Base-by-base conservation (phyloP, 352 stramenopile genomes). In the Globisporangium rhizosaccharum region DNA sequence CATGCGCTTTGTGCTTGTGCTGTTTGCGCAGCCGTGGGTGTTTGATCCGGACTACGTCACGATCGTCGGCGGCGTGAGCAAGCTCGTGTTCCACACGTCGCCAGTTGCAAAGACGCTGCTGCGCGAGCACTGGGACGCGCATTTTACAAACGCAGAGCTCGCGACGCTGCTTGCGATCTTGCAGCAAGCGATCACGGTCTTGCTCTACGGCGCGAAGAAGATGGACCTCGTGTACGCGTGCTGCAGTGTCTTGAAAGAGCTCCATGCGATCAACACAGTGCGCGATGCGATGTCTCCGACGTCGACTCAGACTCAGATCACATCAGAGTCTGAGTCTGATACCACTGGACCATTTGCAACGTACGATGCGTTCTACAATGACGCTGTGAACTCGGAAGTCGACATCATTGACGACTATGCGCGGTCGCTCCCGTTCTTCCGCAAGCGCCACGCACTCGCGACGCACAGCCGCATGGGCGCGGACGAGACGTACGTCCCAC, bases 341-440 rank as follows among this genome's bases (percentile, higher is more conserved):
- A 39, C 33, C 7, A 39, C 33, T 12, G 33, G 33, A 12, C 63
- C 63, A 12, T 90, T 90, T 66, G 77, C 77, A 7, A 71, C 65
- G 2, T 90, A 87, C 57, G 68, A 85, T 11, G 80, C 87, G 49
- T 90, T 92, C 57, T 92, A 92, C 58, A 92, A 92, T 56, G 83
- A 92, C 39, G 83, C 83, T 0, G 79, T 90, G 12, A 92, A 92
- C 61, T 85, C 73, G 7, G 83, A 92, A 64, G 74, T 90, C n/a
- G 82, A 92, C 55, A 73, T 92, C 39, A 73, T 90, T 12, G 68
- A 87, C 51, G 83, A 92, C 64, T 92, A 92, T 54, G 65, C 73
- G 20, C 79, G 77, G 12, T 92, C 80, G 10, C 68, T 88, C 23
- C 87, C 85, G 61, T 87, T 88, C 51, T 65, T 79, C 51, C 88